A percentile compares a stretch with the other conserved stretches of the same genome.
Conservation (phyloP, 306 rosid genomes). For the Oemleria cerasiformis region DNA sequence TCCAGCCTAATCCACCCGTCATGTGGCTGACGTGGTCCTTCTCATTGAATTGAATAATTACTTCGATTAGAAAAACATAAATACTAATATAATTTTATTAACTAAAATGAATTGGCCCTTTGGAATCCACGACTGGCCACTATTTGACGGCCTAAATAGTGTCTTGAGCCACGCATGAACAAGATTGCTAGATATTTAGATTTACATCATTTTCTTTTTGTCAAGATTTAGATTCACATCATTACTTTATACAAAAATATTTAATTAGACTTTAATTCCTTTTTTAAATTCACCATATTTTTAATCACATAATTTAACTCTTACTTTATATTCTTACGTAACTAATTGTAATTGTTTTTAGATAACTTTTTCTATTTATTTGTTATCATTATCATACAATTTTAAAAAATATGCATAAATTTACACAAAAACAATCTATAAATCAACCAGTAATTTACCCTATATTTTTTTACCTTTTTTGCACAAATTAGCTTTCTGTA, state of each 20-base stretch:
- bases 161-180: slow-evolving; percentile 8
- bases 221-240: neutral
- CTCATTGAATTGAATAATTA: slow-evolving; percentile 6
- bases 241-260: too few relatives aligned
- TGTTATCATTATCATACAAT: too few relatives aligned
- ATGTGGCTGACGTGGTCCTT: slow-evolving; percentile 60
- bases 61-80: neutral
- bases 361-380: too few relatives aligned
- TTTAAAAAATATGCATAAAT: too few relatives aligned
- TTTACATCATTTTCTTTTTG: neutral
- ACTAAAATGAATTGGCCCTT: slow-evolving; percentile 32
- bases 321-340: too few relatives aligned
- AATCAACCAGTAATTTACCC: too few relatives aligned
- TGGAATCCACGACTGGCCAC: slow-evolving; percentile 56
- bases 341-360: too few relatives aligned
- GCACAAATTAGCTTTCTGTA: neutral
- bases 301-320: too few relatives aligned
- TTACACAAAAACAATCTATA: too few relatives aligned
- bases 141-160: slow-evolving; percentile 4
- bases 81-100: too few relatives aligned
- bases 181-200: neutral
- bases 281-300: too few relatives aligned
- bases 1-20: slow-evolving; percentile 41
- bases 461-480: neutral
- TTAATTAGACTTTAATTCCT: too few relatives aligned